phyloP scores from a whole-genome alignment of 306 rosid species.

The Cucumis cinereus region DNA sequence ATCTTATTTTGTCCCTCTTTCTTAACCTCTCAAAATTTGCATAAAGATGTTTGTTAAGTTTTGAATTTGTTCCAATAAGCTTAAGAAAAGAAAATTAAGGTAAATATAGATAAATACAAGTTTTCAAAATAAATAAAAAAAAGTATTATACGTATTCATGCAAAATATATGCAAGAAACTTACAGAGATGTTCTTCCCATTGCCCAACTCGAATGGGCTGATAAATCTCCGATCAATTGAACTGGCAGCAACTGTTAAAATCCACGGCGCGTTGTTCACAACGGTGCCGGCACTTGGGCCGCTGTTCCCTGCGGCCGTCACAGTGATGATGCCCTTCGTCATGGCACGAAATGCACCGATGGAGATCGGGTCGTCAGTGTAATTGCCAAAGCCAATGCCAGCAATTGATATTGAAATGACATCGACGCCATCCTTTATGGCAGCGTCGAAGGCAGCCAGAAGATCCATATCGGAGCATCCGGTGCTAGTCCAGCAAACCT shows the following conservation, averaged over 20 bases:
- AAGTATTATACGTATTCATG: background rate
- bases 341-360: slow-evolving; percentile 76
- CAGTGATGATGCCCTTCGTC: slow-evolving; percentile 67
- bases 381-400: slow-evolving; percentile 31
- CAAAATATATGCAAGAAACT: slow-evolving; percentile 16
- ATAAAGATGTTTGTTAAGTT: background rate
- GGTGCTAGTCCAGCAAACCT: slow-evolving; percentile 57
- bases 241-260: slow-evolving; percentile 81
- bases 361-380: slow-evolving; percentile 33
- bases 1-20: background rate
- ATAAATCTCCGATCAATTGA: slow-evolving; percentile 62
- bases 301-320: slow-evolving; percentile 68
- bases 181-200: slow-evolving; percentile 46
- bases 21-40: background rate
- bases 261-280: slow-evolving; percentile 70
- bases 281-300: slow-evolving; percentile 51
- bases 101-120: background rate
- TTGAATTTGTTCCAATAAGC: background rate
- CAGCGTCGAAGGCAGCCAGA: slow-evolving; percentile 82
- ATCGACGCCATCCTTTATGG: slow-evolving; percentile 77
- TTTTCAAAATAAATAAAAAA: too few relatives aligned
- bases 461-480: slow-evolving; percentile 84
- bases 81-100: background rate
- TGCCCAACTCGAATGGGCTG: slow-evolving; percentile 51
- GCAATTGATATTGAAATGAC: slow-evolving; percentile 76